Base-by-base conservation (phyloP, 2,329 filamentous ascomycete species). In the Calcarisporium arbuscula region DNA sequence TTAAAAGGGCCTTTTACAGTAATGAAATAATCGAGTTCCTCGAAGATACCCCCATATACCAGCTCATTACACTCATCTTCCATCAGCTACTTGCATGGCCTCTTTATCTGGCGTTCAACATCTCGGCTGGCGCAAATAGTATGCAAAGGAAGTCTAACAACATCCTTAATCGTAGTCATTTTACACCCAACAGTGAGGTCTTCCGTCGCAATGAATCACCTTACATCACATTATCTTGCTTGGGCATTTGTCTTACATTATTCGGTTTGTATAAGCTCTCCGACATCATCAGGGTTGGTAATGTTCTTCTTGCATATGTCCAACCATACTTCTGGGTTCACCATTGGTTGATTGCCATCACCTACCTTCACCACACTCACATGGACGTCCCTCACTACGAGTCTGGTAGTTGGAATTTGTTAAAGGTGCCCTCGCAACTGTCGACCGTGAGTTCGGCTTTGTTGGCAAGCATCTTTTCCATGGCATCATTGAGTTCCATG, bases 281-380 rank as follows among this genome's bases (percentile, higher is more conserved):
- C n/a, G 78, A 75, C 23, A 64, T 61, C 43, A 68, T 67, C 48
- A 34, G 32, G 21, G 28, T 19, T 8, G 17, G 32, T 28, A 80
- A 69, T 28, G 66, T 79, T 12, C 59, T 72, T 35, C 60, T 78
- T 29, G 60, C 80, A 12, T 84, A 82, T 54, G 62, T 67, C 19
- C 64, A 80, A 21, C 80, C 81, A 11, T 85, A 81, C 56, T 52
- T 82, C 41, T 83, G 79, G 79, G 70, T 81, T 20, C 77, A 84
- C 62, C 74, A 82, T 65, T 84, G 78, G 78, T 67, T 84, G 35
- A 79, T 85, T 16, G 79, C 79, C 43, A 85, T 85, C 52, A 85
- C 81, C 30, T 85, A 82, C 59, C 77, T 85, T 15, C 81, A 85
- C 59, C 81, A 85, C 34, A 44, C 42, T 3, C 34, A 37, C 20